These are phyloP conservation scores for Hypoxylon crocopeplum DNA, from an alignment of 495 filamentous ascomycete species.

Conservation along the genomic window DNA sequence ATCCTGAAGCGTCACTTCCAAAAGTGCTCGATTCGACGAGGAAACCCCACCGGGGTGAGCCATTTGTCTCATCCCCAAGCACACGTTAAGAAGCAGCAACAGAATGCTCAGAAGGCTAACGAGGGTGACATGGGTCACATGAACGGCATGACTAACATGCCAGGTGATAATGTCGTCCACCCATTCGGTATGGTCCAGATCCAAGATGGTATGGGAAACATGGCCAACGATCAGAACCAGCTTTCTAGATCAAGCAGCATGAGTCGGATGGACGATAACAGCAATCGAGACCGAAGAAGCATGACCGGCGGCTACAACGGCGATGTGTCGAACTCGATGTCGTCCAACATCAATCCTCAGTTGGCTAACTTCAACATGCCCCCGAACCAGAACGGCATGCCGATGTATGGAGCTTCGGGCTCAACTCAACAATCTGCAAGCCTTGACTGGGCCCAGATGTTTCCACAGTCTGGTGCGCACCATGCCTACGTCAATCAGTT, in stretches of 20 bases:
- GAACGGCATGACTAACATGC: constrained; percentile 59
- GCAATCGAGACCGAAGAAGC: constrained; percentile 59
- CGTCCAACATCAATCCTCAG: constrained; percentile 63
- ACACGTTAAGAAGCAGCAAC: constrained; percentile 78
- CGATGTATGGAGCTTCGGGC: constrained; percentile 56
- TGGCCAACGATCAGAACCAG: constrained; percentile 60
- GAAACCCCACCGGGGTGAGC: constrained; percentile 89
- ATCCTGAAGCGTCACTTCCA: constrained; percentile 98
- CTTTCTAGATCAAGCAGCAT: constrained; percentile 66
- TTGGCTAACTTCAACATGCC: constrained; percentile 63
- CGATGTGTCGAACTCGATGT: constrained; percentile 59
- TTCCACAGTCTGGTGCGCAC: constrained; percentile 68
- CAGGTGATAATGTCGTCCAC: constrained; percentile 57
- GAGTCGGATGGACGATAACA: constrained; percentile 58
- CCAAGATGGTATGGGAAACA: constrained; percentile 56
- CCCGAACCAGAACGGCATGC: constrained; percentile 58
- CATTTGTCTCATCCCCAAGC: constrained; percentile 92
- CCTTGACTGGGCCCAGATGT: constrained; percentile 76
- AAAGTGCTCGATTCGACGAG: constrained; percentile 93
- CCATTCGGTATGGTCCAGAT: constrained; percentile 56
- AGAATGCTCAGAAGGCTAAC: constrained; percentile 62
- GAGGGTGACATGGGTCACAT: constrained; percentile 60
- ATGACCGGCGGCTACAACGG: constrained; percentile 59
- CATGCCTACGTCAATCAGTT: constrained; percentile 66
- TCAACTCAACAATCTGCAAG: constrained; percentile 49